Percentiles rank a stretch among this genome's conserved stretches.
Conservation (phyloP, 768 basidiomycete species). For the Pilatotrama ljubarskyi region DNA sequence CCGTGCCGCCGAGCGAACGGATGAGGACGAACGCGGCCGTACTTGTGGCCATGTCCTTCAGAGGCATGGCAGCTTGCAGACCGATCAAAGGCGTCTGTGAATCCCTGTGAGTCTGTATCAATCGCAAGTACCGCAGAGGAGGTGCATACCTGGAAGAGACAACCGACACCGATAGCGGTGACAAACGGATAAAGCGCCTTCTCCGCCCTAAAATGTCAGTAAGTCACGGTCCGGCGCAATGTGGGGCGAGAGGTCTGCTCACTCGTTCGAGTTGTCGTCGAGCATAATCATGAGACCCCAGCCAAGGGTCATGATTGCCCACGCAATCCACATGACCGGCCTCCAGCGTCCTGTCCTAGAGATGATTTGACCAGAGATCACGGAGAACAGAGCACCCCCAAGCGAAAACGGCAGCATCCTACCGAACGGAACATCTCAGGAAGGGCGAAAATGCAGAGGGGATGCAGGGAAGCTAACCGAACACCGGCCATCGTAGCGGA, state of each 20-base stretch:
- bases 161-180: slow-evolving; percentile 64
- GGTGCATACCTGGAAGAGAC: slow-evolving; percentile 52
- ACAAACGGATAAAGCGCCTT: slow-evolving; percentile 67
- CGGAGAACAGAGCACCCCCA: slow-evolving; percentile 53
- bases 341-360: slow-evolving; percentile 61
- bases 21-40: slow-evolving; percentile 72
- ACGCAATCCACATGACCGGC: slow-evolving; percentile 61
- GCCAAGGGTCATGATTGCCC: slow-evolving; percentile 57
- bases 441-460: neutral
- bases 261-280: slow-evolving; percentile 55
- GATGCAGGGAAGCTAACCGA: slow-evolving; percentile 40
- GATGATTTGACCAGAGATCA: slow-evolving; percentile 56
- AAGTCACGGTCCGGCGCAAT: neutral
- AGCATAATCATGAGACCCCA: slow-evolving; percentile 74
- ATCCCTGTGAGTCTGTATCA: slow-evolving; percentile 2
- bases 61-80: slow-evolving; percentile 84
- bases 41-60: slow-evolving; percentile 84
- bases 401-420: slow-evolving; percentile 80
- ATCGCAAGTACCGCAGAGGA: neutral
- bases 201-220: slow-evolving; percentile 36
- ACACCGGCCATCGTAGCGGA: slow-evolving; percentile 73
- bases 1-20: slow-evolving; percentile 73
- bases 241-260: slow-evolving; percentile 10
- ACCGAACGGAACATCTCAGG: neutral
- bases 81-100: slow-evolving; percentile 63